Evolutionary conservation across 805 yeast genomes (phyloP).

Genomic region (Pichia heedii): DNA sequence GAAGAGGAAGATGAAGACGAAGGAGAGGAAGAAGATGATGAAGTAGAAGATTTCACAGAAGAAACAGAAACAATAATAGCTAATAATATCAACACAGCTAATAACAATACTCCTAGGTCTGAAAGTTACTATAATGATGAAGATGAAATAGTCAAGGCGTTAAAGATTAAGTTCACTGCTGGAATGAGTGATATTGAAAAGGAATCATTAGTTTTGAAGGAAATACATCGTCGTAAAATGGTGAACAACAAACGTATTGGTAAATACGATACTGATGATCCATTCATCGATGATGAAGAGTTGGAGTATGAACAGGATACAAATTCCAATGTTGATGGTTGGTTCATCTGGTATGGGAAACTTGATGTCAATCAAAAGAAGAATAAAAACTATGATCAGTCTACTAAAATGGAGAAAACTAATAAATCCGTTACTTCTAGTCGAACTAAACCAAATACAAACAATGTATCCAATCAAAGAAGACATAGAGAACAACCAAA

Average conservation of each 20-base stretch:
- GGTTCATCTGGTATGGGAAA: slow-evolving; percentile 92
- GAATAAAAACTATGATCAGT: background rate
- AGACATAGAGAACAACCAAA: background rate
- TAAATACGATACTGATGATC: slow-evolving; percentile 86
- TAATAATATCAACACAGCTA: background rate
- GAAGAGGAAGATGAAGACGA: slow-evolving; percentile 19
- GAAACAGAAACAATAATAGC: slow-evolving; percentile 28
- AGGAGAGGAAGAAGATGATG: slow-evolving; percentile 23
- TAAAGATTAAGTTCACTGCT: slow-evolving; percentile 23
- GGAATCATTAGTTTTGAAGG: slow-evolving; percentile 23
- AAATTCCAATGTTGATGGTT: slow-evolving; percentile 89
- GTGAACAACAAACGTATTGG: slow-evolving; percentile 68
- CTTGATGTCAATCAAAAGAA: slow-evolving; percentile 35
- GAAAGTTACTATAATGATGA: slow-evolving; percentile 25
- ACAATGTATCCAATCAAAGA: background rate
- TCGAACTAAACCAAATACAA: background rate
- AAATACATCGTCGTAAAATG: slow-evolving; percentile 31
- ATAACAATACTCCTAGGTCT: background rate
- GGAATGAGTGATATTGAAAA: slow-evolving; percentile 28
- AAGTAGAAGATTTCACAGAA: slow-evolving; percentile 28
- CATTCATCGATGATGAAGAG: slow-evolving; percentile 94
- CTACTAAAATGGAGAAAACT: background rate
- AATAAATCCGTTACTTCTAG: background rate
- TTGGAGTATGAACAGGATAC: slow-evolving; percentile 88
- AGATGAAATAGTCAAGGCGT: slow-evolving; percentile 23